Evolutionary conservation across 2,329 filamentous ascomycete species (phyloP).

Genomic region (Eurotiales sp.): DNA sequence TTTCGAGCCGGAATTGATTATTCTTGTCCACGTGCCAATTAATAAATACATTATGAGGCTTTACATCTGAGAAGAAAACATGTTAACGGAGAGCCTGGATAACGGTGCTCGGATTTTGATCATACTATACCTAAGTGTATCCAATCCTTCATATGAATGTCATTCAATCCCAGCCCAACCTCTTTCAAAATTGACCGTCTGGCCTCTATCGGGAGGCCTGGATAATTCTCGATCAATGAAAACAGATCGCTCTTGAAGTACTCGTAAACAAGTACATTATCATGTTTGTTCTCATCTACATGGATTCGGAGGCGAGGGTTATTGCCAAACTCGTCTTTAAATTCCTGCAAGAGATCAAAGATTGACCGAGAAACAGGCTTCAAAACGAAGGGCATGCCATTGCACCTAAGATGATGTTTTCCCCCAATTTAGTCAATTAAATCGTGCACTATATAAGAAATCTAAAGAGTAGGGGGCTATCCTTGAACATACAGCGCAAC

Average conservation of each 20-base stretch:
- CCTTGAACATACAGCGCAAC: background rate
- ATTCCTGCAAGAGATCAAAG: slow-evolving; percentile 11
- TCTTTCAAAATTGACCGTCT: background rate
- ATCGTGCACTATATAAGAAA: too few relatives aligned
- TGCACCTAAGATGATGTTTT: slow-evolving; percentile 7
- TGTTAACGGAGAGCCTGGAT: too few relatives aligned
- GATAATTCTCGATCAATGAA: background rate
- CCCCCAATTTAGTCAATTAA: too few relatives aligned
- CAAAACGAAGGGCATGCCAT: slow-evolving; percentile 11
- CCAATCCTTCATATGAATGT: background rate
- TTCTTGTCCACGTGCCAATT: slow-evolving; percentile 5
- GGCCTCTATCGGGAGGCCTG: background rate
- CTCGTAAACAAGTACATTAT: background rate
- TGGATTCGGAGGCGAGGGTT: background rate
- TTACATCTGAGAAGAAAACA: background rate
- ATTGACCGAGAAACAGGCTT: slow-evolving; percentile 15
- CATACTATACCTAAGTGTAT: background rate
- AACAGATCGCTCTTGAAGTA: background rate
- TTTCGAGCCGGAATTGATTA: slow-evolving; percentile 4
- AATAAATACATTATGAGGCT: slow-evolving; percentile 4
- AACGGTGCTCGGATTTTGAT: background rate
- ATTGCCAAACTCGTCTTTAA: slow-evolving; percentile 1
- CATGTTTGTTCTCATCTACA: background rate
- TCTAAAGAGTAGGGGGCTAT: too few relatives aligned
- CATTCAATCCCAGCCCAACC: background rate